These are phyloP conservation scores for Gaertneriomyces semiglobifer DNA, from an alignment of 192 early-diverging fungal genomes.

Conservation along the genomic window DNA sequence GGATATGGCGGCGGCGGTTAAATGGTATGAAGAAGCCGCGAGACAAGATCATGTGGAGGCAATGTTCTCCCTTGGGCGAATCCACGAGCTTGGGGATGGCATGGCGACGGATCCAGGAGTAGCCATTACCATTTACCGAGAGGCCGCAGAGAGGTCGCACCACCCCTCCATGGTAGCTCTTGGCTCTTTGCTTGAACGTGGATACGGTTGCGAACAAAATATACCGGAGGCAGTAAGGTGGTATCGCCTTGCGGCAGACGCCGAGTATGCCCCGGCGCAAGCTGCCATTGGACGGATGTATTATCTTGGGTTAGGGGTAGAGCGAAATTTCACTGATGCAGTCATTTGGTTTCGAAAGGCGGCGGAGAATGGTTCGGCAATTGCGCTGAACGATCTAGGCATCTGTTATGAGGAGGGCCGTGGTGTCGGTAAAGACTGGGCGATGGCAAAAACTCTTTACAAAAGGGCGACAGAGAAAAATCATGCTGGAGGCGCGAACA, in stretches of 20 bases:
- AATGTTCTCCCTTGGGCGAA: constrained; percentile 40
- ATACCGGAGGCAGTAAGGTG: constrained; percentile 34
- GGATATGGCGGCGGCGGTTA: constrained; percentile 42
- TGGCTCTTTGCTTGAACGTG: constrained; percentile 43
- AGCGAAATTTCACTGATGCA: constrained; percentile 41
- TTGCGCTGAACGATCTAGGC: constrained; percentile 52
- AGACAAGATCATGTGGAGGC: constrained; percentile 37
- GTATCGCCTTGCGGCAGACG: constrained; percentile 36
- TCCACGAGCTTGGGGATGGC: constrained; percentile 46
- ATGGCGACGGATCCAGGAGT: constrained; percentile 25
- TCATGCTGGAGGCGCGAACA: constrained; percentile 48
- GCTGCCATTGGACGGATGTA: constrained; percentile 45
- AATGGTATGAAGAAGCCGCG: constrained; percentile 40
- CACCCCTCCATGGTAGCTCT: constrained; percentile 37
- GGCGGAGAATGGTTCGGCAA: constrained; percentile 41
- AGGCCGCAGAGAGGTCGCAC: constrained; percentile 41
- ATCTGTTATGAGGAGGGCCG: constrained; percentile 55
- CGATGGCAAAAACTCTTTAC: constrained; percentile 46
- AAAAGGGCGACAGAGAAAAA: constrained; percentile 41
- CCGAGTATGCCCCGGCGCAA: constrained; percentile 36
- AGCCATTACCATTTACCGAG: constrained; percentile 35
- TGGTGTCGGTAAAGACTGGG: constrained; percentile 49
- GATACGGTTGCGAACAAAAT: constrained; percentile 31
- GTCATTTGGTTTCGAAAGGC: constrained; percentile 42
- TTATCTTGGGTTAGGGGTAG: constrained; percentile 46